Evolutionary conservation across 2,329 filamentous ascomycete species (phyloP).

Genomic region (Alternaria arborescens): DNA sequence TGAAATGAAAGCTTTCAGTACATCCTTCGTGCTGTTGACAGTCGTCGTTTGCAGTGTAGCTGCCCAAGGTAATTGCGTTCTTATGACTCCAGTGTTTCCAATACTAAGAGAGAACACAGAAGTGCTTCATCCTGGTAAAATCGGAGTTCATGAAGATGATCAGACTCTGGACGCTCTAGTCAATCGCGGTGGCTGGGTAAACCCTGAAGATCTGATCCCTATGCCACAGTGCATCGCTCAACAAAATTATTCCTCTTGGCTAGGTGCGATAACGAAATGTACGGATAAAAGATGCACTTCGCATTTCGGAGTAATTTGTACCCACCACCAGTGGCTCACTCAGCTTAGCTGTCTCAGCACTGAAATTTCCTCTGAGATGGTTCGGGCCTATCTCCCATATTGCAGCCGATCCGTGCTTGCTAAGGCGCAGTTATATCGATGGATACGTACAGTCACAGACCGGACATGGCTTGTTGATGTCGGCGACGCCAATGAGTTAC

Average conservation of each 20-base stretch:
- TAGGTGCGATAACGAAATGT: neutral
- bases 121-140: neutral
- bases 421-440: neutral
- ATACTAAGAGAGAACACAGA: neutral
- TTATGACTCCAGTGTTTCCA: neutral
- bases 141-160: neutral
- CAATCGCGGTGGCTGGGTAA: neutral
- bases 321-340: neutral
- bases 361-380: neutral
- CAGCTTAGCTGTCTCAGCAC: neutral
- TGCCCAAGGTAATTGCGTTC: neutral
- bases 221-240: neutral
- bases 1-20: neutral
- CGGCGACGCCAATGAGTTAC: neutral
- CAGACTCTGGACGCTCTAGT: neutral
- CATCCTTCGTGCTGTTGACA: neutral
- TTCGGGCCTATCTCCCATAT: neutral
- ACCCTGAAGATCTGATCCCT: neutral
- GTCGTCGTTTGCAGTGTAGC: neutral
- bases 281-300: neutral
- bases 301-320: neutral
- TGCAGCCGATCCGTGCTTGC: neutral
- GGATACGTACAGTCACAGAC: neutral
- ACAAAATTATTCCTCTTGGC: neutral
- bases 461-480: neutral